Conservation (phyloP, 305 asterid genomes). For the Solanum hybrid region DNA sequence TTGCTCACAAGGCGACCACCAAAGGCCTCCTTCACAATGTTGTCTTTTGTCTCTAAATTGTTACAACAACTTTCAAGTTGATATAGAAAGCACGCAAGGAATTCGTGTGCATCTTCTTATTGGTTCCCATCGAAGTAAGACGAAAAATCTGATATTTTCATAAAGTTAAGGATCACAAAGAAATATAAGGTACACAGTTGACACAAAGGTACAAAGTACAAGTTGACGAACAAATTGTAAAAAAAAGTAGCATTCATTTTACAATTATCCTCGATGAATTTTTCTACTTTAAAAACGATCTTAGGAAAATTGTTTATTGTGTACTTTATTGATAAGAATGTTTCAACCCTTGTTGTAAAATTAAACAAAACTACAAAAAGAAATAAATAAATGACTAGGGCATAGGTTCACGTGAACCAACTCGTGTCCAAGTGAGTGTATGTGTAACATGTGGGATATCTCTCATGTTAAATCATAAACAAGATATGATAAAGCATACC, state of each 20-base stretch:
- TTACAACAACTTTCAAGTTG: not conserved
- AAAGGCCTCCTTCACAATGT: not conserved
- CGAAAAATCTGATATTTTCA: not conserved
- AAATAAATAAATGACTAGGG: not conserved
- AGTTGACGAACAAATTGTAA: too few relatives aligned
- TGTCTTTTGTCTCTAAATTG: not conserved
- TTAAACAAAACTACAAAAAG: too few relatives aligned
- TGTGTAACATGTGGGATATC: not conserved
- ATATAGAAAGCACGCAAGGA: not conserved
- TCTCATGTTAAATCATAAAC: not conserved
- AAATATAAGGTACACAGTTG: too few relatives aligned
- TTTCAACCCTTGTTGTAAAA: too few relatives aligned
- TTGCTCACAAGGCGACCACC: not conserved
- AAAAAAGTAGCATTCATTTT: too few relatives aligned
- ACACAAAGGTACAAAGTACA: too few relatives aligned
- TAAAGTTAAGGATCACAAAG: too few relatives aligned
- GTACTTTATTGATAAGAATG: too few relatives aligned
- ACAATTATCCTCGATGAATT: too few relatives aligned
- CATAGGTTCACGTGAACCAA: not conserved
- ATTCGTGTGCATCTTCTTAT: not conserved
- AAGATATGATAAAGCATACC: not conserved
- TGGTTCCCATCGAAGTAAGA: not conserved
- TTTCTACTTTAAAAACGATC: too few relatives aligned
- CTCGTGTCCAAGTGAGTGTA: not conserved
- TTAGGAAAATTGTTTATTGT: too few relatives aligned